These are phyloP conservation scores for Aspergillus ochraceus DNA, from an alignment of 2,329 filamentous ascomycete species.

Conservation along the genomic window DNA sequence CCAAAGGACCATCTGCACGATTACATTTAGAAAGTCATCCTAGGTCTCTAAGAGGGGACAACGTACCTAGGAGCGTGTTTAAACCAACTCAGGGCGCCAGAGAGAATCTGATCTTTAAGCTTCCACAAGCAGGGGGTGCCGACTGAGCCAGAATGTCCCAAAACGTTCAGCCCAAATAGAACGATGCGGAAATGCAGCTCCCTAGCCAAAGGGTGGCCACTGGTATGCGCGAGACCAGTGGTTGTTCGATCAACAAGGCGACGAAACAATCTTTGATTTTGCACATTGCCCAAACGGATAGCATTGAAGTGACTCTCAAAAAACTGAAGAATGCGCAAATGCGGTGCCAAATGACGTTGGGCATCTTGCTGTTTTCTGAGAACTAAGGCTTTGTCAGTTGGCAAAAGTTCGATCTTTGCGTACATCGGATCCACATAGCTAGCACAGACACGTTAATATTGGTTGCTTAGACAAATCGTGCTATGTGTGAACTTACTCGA, in stretches of 20 bases:
- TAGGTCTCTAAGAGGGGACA: background rate
- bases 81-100: constrained; percentile 88
- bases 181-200: constrained; percentile 91
- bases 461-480: constrained; percentile 1
- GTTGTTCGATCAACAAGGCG: constrained; percentile 79
- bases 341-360: constrained; percentile 81
- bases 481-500: constrained; percentile 54
- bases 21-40: constrained; percentile 11
- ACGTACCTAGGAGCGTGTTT: constrained; percentile 65
- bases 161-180: constrained; percentile 75
- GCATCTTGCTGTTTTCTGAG: constrained; percentile 74
- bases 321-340: constrained; percentile 82
- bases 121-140: constrained; percentile 72
- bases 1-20: constrained; percentile 81
- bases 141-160: constrained; percentile 67
- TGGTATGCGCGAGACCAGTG: constrained; percentile 68
- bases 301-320: constrained; percentile 94
- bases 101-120: constrained; percentile 84
- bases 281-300: constrained; percentile 77
- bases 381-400: constrained; percentile 76
- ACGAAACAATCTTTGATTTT: constrained; percentile 78
- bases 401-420: constrained; percentile 86
- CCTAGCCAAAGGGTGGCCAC: constrained; percentile 80
- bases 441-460: constrained; percentile 11
- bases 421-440: constrained; percentile 85